Evolutionary conservation across 23 red algal genomes (phyloP).

Genomic region (Gracilaria vermiculophylla): DNA sequence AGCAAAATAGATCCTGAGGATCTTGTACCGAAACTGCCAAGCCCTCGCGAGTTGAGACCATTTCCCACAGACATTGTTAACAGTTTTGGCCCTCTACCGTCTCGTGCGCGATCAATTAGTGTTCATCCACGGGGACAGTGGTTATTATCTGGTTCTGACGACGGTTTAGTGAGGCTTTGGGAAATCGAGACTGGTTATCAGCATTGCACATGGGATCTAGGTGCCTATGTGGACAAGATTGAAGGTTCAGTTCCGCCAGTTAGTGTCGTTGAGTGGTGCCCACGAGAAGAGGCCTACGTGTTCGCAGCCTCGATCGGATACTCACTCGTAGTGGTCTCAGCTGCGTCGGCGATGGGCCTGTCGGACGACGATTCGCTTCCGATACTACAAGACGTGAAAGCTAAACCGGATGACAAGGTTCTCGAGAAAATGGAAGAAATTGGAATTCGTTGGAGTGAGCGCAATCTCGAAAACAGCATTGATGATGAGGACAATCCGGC

Average conservation of each 20-base stretch:
- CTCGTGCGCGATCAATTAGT: conserved; percentile 56
- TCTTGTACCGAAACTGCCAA: conserved; percentile 81
- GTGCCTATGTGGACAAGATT: conserved; percentile 16
- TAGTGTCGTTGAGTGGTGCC: conserved; percentile 61
- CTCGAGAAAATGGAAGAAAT: conserved; percentile 8
- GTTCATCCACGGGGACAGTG: conserved; percentile 77
- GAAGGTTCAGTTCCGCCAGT: conserved; percentile 49
- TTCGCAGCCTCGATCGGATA: conserved; percentile 64
- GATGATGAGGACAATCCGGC: not conserved
- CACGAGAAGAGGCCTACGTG: conserved; percentile 12
- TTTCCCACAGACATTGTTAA: conserved; percentile 71
- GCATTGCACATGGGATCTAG: conserved; percentile 33
- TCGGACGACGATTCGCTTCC: conserved; percentile 17
- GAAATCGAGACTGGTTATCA: conserved; percentile 66
- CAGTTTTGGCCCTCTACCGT: conserved; percentile 25
- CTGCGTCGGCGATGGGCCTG: conserved; percentile 49
- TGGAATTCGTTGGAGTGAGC: conserved; percentile 25
- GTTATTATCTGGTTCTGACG: conserved; percentile 73
- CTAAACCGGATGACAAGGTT: not conserved
- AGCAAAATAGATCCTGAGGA: conserved; percentile 59
- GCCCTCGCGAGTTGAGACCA: conserved; percentile 74
- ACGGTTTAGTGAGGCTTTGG: conserved; percentile 75
- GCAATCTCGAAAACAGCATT: not conserved
- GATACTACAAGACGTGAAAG: conserved; percentile 1
- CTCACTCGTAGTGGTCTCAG: conserved; percentile 32